A percentile compares a stretch with the other conserved stretches of the same genome.
Evolutionary conservation across 1,139 yeast genomes (phyloP).

Genomic region (Kluyveromyces sp.): DNA sequence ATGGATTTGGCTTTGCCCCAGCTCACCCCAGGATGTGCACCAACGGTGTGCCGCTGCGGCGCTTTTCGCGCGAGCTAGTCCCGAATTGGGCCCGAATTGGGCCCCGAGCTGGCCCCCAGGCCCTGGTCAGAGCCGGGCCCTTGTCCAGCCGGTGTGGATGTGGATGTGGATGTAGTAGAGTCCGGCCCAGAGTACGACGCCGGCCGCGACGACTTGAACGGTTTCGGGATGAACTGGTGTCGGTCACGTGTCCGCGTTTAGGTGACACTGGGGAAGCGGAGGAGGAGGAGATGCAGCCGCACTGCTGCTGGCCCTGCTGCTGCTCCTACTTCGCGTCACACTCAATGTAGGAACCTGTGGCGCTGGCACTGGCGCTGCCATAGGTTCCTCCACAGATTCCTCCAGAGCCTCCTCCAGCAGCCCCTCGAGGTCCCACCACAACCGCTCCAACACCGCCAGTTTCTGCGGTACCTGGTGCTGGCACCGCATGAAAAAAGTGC

Average conservation of each 20-base stretch:
- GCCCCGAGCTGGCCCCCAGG: conserved; percentile 11
- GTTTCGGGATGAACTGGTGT: conserved; percentile 16
- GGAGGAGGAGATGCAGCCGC: no score
- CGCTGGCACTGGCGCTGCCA: not conserved
- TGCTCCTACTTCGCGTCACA: no score
- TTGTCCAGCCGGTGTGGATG: no score
- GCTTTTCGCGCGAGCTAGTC: conserved; percentile 5
- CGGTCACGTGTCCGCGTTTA: not conserved
- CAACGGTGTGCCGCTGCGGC: conserved; percentile 13
- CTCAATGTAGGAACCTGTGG: not conserved
- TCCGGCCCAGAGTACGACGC: no score
- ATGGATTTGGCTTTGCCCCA: no score
- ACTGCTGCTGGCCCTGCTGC: no score
- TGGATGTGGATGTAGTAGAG: no score
- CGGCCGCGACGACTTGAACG: conserved; percentile 10
- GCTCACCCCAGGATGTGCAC: conserved; percentile 1
- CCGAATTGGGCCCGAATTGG: conserved; percentile 9
- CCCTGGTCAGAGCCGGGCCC: no score
- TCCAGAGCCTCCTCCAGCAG: not conserved
- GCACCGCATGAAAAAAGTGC: not conserved
- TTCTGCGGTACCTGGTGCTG: not conserved
- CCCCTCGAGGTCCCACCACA: not conserved
- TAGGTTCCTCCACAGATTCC: not conserved
- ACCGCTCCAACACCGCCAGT: not conserved
- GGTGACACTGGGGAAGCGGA: not conserved